Conservation (phyloP, 2,329 filamentous ascomycete genomes). For the Xylariaceae sp. region DNA sequence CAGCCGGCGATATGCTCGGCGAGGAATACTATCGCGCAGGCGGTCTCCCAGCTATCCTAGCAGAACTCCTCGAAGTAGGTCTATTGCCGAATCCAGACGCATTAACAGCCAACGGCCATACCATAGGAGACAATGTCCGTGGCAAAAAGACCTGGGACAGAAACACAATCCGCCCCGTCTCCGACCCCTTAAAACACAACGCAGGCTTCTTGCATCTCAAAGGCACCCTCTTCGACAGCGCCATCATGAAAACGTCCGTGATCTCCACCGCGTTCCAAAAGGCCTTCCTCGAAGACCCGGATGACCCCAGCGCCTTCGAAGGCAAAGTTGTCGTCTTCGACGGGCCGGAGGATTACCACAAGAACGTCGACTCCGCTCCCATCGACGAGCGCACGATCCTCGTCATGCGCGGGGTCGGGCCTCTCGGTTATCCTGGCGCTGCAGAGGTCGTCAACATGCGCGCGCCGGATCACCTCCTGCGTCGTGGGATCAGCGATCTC, state of each 20-base stretch:
- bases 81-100: conserved; percentile 39
- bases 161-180: conserved; percentile 41
- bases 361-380: conserved; percentile 38
- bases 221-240: conserved; percentile 45
- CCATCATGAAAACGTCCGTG: conserved; percentile 50
- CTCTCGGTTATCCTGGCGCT: conserved; percentile 45
- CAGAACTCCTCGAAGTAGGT: conserved; percentile 45
- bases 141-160: conserved; percentile 47
- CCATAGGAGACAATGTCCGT: conserved; percentile 38
- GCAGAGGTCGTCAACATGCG: conserved; percentile 51
- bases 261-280: conserved; percentile 42
- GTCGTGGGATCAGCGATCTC: conserved; percentile 41
- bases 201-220: conserved; percentile 48
- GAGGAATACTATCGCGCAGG: conserved; percentile 52
- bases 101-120: conserved; percentile 44
- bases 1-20: conserved; percentile 47
- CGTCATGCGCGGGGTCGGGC: conserved; percentile 45
- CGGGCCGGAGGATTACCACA: conserved; percentile 45
- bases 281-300: conserved; percentile 41
- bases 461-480: conserved; percentile 40
- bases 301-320: conserved; percentile 45
- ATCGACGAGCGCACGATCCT: conserved; percentile 42
- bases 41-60: conserved; percentile 48
- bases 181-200: conserved; percentile 42
- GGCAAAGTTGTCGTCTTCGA: conserved; percentile 45